Base-by-base conservation (phyloP, 768 basidiomycete genomes). In the Amanita exitialis region DNA sequence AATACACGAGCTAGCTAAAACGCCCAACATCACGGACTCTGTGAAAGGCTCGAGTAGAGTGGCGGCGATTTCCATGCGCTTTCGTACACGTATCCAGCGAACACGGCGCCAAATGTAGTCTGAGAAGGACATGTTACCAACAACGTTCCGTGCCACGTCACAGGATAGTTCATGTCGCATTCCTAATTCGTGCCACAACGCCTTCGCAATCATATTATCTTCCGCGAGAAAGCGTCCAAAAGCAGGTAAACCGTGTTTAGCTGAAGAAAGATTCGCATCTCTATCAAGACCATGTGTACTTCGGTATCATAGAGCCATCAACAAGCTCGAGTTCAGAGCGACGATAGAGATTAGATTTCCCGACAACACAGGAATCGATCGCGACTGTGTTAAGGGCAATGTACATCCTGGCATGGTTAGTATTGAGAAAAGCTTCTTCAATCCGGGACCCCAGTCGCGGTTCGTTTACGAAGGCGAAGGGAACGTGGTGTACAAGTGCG, bases 401-500 rank as follows among this genome's bases (percentile, higher is more conserved):
- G 60, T 98, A 97, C 88, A 97, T 93, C 68, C 94, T 98, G 21
- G 95, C 91, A 60, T 98, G 96, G 54, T 91, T 97, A 4, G 93
- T 95, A 64, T 97, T 97, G 52, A 99, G 69, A 65, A 95, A 99
- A 0, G 90, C 91, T 54, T 91, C 87, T 68, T 99, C 96, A 23
- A 98, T 72, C 54, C 79, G 74, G 25, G 92, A 83, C 2, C 96
- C 96, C 51, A 92, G 70, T 46, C 71, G 72, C 37, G 75, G 69
- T 59, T 85, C 82, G 54, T 80, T 80, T 51, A 85, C 74, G 48
- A 77, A 76, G 1, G 91, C 95, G 61, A 91, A 89, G 0, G 96
- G 96, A 15, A 97, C 87, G 62, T 99, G 96, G 65, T 99, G 96
- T 0, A 99, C 90, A 7, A 99, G 75, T 3, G 82, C 92, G 38